phyloP scores from a whole-genome alignment of 2,329 filamentous ascomycete species.

The Amauroascus verrucosus region DNA sequence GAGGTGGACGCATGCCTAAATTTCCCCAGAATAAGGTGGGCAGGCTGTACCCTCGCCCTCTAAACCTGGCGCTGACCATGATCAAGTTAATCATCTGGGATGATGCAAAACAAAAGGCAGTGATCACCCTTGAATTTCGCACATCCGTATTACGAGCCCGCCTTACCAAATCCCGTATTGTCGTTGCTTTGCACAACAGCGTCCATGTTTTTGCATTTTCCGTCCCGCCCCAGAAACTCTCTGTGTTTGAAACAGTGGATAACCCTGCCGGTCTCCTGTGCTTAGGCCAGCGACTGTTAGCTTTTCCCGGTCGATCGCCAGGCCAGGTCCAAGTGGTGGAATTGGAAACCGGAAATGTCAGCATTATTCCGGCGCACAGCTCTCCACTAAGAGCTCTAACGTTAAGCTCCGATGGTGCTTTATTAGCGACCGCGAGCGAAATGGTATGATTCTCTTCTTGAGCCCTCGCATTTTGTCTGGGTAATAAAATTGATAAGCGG shows the following conservation, averaged over 20 bases:
- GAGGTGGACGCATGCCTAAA: constrained; percentile 74
- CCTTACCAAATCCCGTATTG: constrained; percentile 63
- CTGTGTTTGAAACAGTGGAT: constrained; percentile 73
- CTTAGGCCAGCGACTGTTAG: constrained; percentile 61
- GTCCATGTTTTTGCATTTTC: constrained; percentile 72
- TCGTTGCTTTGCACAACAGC: constrained; percentile 71
- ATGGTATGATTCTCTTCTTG: constrained; percentile 40
- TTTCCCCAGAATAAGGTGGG: constrained; percentile 74
- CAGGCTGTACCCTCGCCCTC: not conserved
- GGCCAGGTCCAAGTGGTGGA: constrained; percentile 88
- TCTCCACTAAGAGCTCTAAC: constrained; percentile 67
- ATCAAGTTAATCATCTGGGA: constrained; percentile 73
- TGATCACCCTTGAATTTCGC: constrained; percentile 67
- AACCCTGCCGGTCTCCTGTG: constrained; percentile 75
- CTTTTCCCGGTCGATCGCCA: constrained; percentile 74
- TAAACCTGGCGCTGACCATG: not conserved
- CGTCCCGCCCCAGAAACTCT: constrained; percentile 57
- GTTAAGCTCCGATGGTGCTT: constrained; percentile 66
- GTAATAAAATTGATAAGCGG: not conserved
- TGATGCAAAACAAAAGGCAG: constrained; percentile 63
- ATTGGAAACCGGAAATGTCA: constrained; percentile 66
- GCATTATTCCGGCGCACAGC: constrained; percentile 85
- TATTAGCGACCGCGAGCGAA: constrained; percentile 84
- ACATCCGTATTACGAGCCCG: constrained; percentile 72
- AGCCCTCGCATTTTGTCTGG: not conserved